A percentile compares a stretch with the other conserved stretches of the same genome.
Evolutionary conservation across 2,329 filamentous ascomycete species (phyloP).

Genomic region (Myriosclerotinia scirpicola): DNA sequence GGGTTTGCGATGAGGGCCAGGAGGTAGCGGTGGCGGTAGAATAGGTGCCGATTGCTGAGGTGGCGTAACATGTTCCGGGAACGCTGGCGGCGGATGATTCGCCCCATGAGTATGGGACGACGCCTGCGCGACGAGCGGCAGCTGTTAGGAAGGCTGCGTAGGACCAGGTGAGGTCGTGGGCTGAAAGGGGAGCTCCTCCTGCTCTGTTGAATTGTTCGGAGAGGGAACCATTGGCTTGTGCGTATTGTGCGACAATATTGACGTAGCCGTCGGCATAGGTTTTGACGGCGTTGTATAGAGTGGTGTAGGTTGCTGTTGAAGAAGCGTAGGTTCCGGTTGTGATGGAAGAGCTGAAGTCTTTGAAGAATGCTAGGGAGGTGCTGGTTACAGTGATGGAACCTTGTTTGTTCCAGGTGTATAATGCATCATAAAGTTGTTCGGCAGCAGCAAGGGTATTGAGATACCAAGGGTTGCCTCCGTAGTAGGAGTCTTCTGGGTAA

Average conservation of each 20-base stretch:
- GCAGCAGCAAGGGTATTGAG: slow-evolving; percentile 74
- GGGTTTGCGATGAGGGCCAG: slow-evolving; percentile 48
- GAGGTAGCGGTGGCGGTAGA: slow-evolving; percentile 45
- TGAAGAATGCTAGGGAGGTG: slow-evolving; percentile 70
- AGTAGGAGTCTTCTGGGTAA: slow-evolving; percentile 73
- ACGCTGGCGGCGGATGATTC: slow-evolving; percentile 48
- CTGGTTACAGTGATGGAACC: slow-evolving; percentile 64
- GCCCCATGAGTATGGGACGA: slow-evolving; percentile 59
- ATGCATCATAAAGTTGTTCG: slow-evolving; percentile 75
- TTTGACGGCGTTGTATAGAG: slow-evolving; percentile 61
- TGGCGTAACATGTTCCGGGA: slow-evolving; percentile 50
- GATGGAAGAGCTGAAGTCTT: slow-evolving; percentile 58
- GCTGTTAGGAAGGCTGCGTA: slow-evolving; percentile 69
- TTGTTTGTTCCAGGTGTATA: slow-evolving; percentile 66
- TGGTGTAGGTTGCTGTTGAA: slow-evolving; percentile 58
- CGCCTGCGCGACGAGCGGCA: slow-evolving; percentile 54
- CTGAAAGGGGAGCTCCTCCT: slow-evolving; percentile 57
- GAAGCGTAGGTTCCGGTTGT: slow-evolving; percentile 64
- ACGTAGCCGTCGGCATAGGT: slow-evolving; percentile 62
- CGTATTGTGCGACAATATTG: slow-evolving; percentile 50
- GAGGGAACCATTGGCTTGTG: slow-evolving; percentile 60
- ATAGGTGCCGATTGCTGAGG: slow-evolving; percentile 53
- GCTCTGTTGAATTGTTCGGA: slow-evolving; percentile 65
- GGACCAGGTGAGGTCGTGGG: slow-evolving; percentile 70
- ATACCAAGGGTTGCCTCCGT: slow-evolving; percentile 80